phyloP scores from a whole-genome alignment of 495 filamentous ascomycete species.

The Xylaria venustula region DNA sequence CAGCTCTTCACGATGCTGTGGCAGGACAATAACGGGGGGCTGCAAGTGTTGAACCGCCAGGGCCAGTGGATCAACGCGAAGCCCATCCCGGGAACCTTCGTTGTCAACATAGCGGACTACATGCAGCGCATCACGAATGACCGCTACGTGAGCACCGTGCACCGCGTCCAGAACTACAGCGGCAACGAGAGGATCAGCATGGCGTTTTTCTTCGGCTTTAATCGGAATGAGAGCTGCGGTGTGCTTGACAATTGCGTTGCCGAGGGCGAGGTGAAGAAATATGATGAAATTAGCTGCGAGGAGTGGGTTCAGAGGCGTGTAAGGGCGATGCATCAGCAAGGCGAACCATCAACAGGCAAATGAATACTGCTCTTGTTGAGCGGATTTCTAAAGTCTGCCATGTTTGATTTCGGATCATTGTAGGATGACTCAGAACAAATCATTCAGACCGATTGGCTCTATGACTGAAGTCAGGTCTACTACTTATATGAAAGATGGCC shows the following conservation, averaged over 20 bases:
- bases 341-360: not conserved
- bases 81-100: constrained; percentile 57
- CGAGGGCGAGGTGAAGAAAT: constrained; percentile 49
- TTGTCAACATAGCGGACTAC: constrained; percentile 68
- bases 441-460: too few species aligned
- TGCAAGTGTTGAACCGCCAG: constrained; percentile 52
- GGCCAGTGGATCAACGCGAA: constrained; percentile 57
- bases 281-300: constrained; percentile 56
- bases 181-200: constrained; percentile 52
- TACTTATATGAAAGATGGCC: too few species aligned
- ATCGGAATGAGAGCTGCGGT: constrained; percentile 45
- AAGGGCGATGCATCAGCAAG: constrained; percentile 24
- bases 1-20: constrained; percentile 59
- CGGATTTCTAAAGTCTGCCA: not conserved
- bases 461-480: too few species aligned
- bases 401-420: not conserved
- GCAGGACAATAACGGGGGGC: constrained; percentile 52
- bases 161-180: constrained; percentile 54
- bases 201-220: constrained; percentile 58
- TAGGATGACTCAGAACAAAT: too few species aligned
- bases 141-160: constrained; percentile 57
- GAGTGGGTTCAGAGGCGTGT: constrained; percentile 37
- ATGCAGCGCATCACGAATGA: constrained; percentile 66
- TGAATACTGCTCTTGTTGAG: not conserved
- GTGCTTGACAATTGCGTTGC: constrained; percentile 54